Conservation (phyloP, 2,329 filamentous ascomycete species). For the Cryphonectria nitschkei region DNA sequence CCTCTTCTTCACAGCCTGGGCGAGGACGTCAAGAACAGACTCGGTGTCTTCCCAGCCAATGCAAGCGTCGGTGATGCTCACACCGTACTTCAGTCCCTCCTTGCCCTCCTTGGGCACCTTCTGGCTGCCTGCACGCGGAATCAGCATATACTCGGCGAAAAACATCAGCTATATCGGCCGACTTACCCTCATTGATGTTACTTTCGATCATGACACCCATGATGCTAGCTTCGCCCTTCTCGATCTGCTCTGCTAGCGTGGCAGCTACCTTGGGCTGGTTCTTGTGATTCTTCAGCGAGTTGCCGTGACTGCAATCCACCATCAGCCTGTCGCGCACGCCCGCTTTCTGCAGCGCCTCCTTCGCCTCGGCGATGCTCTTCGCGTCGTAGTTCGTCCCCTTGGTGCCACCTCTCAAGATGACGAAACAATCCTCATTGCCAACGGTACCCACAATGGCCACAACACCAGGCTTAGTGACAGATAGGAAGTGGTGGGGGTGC, state of each 20-base stretch:
- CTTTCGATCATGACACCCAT: slow-evolving; percentile 99
- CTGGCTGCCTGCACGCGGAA: slow-evolving; percentile 67
- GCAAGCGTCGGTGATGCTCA: slow-evolving; percentile 97
- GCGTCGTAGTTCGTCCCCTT: slow-evolving; percentile 94
- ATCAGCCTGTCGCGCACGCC: slow-evolving; percentile 79
- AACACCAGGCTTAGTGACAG: slow-evolving; percentile 93
- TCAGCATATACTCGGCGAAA: slow-evolving; percentile 33
- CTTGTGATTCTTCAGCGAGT: slow-evolving; percentile 93
- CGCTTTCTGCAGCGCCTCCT: slow-evolving; percentile 75
- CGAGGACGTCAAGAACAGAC: slow-evolving; percentile 74
- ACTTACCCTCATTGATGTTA: slow-evolving; percentile 86
- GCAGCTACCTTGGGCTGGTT: slow-evolving; percentile 95
- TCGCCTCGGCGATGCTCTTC: slow-evolving; percentile 80
- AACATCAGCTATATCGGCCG: neutral
- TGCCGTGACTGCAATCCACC: slow-evolving; percentile 98
- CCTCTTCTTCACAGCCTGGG: slow-evolving; percentile 77
- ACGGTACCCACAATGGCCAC: slow-evolving; percentile 93
- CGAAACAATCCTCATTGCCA: slow-evolving; percentile 96
- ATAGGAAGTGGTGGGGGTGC: slow-evolving; percentile 95
- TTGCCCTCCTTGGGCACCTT: slow-evolving; percentile 90
- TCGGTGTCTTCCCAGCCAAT: slow-evolving; percentile 94
- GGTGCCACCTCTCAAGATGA: slow-evolving; percentile 90
- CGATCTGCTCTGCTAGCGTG: slow-evolving; percentile 80
- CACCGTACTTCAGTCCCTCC: slow-evolving; percentile 83
- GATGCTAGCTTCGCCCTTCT: slow-evolving; percentile 80